phyloP scores from a whole-genome alignment of 2,329 filamentous ascomycete species.

The Beauveria sp. region DNA sequence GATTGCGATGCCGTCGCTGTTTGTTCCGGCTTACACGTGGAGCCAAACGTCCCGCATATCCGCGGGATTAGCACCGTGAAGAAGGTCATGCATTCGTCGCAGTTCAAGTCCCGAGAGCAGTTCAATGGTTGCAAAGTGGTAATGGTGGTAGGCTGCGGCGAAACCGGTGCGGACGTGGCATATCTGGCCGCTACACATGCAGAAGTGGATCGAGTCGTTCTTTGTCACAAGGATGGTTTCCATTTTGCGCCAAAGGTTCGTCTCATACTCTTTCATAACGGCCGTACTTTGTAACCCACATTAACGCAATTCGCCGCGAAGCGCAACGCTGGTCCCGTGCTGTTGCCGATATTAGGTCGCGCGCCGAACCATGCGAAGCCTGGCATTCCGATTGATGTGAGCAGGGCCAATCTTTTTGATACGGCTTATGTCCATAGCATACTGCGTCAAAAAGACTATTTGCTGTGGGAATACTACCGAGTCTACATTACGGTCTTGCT shows the following conservation, averaged over 20 bases:
- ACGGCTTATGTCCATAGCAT: constrained; percentile 36
- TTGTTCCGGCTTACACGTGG: constrained; percentile 34
- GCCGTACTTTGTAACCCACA: neutral
- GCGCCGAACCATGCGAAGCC: constrained; percentile 15
- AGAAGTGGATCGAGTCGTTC: constrained; percentile 28
- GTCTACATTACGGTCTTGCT: constrained; percentile 30
- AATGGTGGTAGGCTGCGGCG: constrained; percentile 34
- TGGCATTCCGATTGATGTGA: constrained; percentile 34
- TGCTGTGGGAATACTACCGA: constrained; percentile 36
- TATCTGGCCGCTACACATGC: constrained; percentile 33
- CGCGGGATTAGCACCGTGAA: constrained; percentile 28
- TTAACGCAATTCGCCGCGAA: neutral
- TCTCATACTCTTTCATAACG: neutral
- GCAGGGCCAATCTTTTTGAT: constrained; percentile 36
- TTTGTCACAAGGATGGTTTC: constrained; percentile 37
- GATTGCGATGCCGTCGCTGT: constrained; percentile 36
- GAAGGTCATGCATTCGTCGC: constrained; percentile 33
- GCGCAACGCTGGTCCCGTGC: constrained; percentile 15
- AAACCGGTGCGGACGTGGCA: constrained; percentile 36
- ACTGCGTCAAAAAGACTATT: constrained; percentile 26
- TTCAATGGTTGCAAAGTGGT: constrained; percentile 32
- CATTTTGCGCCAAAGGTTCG: constrained; percentile 32
- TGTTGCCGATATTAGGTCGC: constrained; percentile 15
- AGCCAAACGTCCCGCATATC: constrained; percentile 30
- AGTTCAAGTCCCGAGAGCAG: constrained; percentile 32